Conservation (phyloP, 2,329 filamentous ascomycete genomes). For the Shiraia bambusicola region DNA sequence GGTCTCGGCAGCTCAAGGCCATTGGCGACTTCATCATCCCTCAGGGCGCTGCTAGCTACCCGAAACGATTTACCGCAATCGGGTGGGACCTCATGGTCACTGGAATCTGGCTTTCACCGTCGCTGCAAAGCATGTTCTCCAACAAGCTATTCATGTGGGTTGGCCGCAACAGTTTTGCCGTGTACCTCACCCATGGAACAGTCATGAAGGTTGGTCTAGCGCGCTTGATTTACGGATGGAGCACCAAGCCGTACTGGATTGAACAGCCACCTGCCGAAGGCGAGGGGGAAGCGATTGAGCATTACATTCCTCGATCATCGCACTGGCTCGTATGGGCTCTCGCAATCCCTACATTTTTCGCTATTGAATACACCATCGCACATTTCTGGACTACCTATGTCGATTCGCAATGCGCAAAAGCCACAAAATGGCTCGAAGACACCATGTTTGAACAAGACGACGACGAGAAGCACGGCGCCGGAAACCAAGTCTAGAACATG, state of each 20-base stretch:
- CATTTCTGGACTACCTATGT: conserved; percentile 56
- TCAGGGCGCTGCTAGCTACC: conserved; percentile 47
- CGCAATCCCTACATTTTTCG: conserved; percentile 51
- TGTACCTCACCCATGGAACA: conserved; percentile 58
- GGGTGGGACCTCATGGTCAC: conserved; percentile 53
- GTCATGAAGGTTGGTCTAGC: conserved; percentile 54
- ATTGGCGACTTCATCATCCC: conserved; percentile 51
- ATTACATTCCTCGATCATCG: conserved; percentile 47
- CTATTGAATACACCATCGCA: conserved; percentile 51
- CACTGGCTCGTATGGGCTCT: conserved; percentile 44
- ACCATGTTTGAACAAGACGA: conserved; percentile 50
- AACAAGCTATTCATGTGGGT: conserved; percentile 56
- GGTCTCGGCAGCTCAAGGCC: conserved; percentile 50
- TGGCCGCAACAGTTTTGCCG: conserved; percentile 57
- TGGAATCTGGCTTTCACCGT: conserved; percentile 55
- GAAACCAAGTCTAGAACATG: conserved; percentile 24
- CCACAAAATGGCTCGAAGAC: conserved; percentile 53
- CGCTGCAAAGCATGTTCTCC: conserved; percentile 52
- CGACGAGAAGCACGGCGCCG: conserved; percentile 39
- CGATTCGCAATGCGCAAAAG: conserved; percentile 52
- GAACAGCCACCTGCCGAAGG: conserved; percentile 44
- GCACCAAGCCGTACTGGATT: conserved; percentile 46
- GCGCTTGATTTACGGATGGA: conserved; percentile 57
- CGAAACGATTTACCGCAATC: conserved; percentile 48
- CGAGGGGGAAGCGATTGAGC: conserved; percentile 40